phyloP scores from a whole-genome alignment of 2,329 filamentous ascomycete species.

The Eutypella sp. region DNA sequence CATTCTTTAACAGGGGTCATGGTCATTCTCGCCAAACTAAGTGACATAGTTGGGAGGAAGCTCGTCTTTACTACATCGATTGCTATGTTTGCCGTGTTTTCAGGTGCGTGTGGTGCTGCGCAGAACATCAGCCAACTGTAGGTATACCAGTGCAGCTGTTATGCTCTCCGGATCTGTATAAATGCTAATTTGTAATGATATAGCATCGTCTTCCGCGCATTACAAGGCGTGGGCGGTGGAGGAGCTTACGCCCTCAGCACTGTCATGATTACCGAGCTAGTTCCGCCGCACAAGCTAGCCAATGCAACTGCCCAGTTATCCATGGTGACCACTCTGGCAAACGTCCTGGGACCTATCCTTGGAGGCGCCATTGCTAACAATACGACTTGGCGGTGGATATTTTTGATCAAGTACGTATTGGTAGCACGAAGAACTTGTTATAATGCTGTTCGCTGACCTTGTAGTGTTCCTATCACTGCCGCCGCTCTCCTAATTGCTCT shows the following conservation, averaged over 20 bases:
- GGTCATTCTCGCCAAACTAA: neutral
- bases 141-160: slow-evolving; percentile 4
- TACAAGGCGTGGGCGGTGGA: slow-evolving; percentile 57
- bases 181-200: neutral
- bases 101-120: neutral
- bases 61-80: neutral
- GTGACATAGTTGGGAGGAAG: neutral
- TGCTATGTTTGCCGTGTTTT: neutral
- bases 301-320: neutral
- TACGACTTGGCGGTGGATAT: neutral
- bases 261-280: slow-evolving; percentile 66
- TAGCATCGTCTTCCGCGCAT: slow-evolving; percentile 44
- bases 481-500: neutral
- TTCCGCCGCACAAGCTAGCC: slow-evolving; percentile 37
- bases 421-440: too few species aligned
- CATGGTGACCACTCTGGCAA: slow-evolving; percentile 1
- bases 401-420: neutral
- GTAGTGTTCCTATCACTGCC: neutral
- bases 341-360: neutral
- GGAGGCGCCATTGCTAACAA: neutral
- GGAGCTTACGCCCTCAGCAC: slow-evolving; percentile 67
- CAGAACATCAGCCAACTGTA: slow-evolving; percentile 10
- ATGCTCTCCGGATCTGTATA: neutral
- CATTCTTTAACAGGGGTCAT: neutral
- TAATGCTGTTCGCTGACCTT: too few species aligned